Evolutionary conservation across 129 eudicot species (phyloP).

Genomic region (Rutidosis leptorrhynchoides): DNA sequence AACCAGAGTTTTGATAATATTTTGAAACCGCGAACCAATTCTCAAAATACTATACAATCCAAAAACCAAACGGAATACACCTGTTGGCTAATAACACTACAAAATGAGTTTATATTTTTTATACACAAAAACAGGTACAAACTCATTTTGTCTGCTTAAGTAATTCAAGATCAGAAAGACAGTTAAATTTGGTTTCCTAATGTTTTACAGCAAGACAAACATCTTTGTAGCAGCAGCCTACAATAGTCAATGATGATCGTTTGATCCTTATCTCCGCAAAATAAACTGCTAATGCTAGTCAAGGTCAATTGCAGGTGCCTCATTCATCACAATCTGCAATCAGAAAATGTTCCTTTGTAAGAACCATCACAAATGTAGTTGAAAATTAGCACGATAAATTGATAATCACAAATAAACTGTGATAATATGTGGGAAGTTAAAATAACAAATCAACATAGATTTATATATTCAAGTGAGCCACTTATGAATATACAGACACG

Average conservation of each 20-base stretch:
- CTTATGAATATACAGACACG: neutral
- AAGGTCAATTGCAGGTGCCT: conserved; percentile 36
- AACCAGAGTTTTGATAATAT: neutral
- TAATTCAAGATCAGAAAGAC: neutral
- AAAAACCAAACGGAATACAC: neutral
- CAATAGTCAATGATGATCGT: conserved; percentile 6
- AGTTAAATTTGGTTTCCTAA: neutral
- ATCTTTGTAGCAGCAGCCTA: conserved; percentile 11
- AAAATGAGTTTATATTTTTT: neutral
- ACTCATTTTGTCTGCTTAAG: neutral
- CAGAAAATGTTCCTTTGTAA: conserved; percentile 17
- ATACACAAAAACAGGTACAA: neutral
- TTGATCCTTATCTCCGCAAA: conserved; percentile 13
- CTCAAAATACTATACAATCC: neutral
- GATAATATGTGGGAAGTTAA: neutral
- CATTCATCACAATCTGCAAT: conserved; percentile 64
- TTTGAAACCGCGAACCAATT: neutral
- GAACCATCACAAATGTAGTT: neutral
- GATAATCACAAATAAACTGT: neutral
- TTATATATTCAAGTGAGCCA: neutral
- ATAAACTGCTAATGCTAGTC: conserved; percentile 44
- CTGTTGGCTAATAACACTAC: neutral
- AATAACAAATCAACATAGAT: conserved; percentile 1
- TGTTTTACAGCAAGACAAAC: conserved; percentile 5
- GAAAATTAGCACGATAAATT: neutral